Base-by-base conservation (phyloP, 306 rosid species). In the Sicyos baderoa region DNA sequence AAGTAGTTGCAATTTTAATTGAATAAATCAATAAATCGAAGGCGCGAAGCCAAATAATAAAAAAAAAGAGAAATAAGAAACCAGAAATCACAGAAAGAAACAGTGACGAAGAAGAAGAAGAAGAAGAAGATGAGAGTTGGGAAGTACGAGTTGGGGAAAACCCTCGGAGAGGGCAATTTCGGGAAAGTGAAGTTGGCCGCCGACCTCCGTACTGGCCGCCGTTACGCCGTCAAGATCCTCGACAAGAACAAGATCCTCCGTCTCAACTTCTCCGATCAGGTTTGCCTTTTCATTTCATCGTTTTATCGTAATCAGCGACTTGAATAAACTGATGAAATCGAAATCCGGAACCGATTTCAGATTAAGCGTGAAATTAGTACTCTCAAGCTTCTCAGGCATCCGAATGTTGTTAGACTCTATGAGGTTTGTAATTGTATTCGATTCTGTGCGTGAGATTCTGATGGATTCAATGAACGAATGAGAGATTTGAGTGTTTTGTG, bases 351-450 rank as follows among this genome's bases (percentile, higher is more conserved):
- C 47, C 13, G 42, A 14, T 82, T 78, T 83, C 91, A 93, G 99
- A 90, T 93, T 72, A 89, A 90, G 88, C 85, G 97, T 72, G 99
- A 93, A 75, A 93, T 93, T 29, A 77, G 72, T 16, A 83, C 97
- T 68, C 81, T 88, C 68, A 93, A 90, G 82, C 89, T 88, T n/a
- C 89, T 93, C 42, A 79, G 81, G 53, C 99, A 93, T 83, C 97
- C 96, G 2, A 93, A 88, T 19, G 86, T 93, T 5, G 96, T 93
- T 59, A 80, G 92, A 80, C 77, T 93, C 48, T 78, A 81, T 18
- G 99, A 93, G 99, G 97, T 89, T 67, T n/a, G 35, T 29, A 1
- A 29, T 29, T 29, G 72, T 47, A 8, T 48, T 37, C 50, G 48
- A 35, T n/a, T n/a, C n/a, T 37, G 1, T n/a, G 16, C 15, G n/a